Base-by-base conservation (phyloP, 345 rosid species). In the Salix arbutifolia region DNA sequence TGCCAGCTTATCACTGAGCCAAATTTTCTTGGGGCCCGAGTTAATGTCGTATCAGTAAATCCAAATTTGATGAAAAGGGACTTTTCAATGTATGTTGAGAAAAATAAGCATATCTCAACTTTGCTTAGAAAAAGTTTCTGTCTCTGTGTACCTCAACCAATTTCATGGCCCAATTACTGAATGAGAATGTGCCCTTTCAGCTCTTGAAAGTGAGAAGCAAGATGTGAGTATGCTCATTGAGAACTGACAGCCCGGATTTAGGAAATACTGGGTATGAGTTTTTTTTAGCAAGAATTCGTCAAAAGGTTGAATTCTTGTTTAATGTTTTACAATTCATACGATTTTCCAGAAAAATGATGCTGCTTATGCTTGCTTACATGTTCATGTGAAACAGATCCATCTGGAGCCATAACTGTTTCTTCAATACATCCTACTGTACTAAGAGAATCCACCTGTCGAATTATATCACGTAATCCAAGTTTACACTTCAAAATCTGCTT, bases 341-440 rank as follows among this genome's bases (percentile, higher is more conserved):
- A 79, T n/a, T n/a, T 40, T 37, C 35, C 35, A 61, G 40, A 44
- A n/a, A 69, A 69, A 11, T n/a, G 37, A 61, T 61, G 50, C 28
- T 40, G 31, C 33, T 70, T 52, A 48, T 37, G 53, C 66, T 70
- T 65, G 33, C 70, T 87, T 88, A 96, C 99, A 84, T 92, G 90
- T 85, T 94, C 98, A 85, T 94, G 97, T 82, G 93, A 88, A 78
- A 94, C 90, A 75, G 97, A 92, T 65, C 99, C 99, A 88, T 96
- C 98, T 30, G 97, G 87, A 79, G 97, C 97, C 74, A 94, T 94
- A 71, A 85, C 92, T 21, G 93, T 83, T 77, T 87, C 94, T 79
- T 91, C 97, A 48, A 96, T 96, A 25, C 94, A 81, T 72, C 99
- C 97, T 40, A 87, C 93, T 4, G 90, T 86, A 81, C 98, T 92